Percentiles rank a stretch among this genome's conserved stretches.
These are phyloP conservation scores for Chondrus crispus DNA, from an alignment of 23 red algal genomes.

Conservation along the genomic window DNA sequence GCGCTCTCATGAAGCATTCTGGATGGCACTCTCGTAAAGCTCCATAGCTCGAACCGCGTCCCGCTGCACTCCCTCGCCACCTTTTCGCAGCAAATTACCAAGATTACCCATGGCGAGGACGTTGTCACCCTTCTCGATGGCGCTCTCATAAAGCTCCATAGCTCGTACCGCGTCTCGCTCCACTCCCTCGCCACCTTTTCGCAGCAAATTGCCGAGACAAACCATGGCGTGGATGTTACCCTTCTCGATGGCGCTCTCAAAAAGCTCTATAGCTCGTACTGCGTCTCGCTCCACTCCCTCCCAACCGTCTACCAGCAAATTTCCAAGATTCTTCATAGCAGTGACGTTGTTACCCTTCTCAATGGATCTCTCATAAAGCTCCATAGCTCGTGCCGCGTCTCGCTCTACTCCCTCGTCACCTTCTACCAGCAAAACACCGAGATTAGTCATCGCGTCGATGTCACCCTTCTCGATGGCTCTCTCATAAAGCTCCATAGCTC, in stretches of 20 bases:
- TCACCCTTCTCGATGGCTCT: too few relatives aligned
- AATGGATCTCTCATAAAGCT: not conserved
- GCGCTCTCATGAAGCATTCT: too few relatives aligned
- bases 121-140: slow-evolving; percentile 15
- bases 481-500: too few relatives aligned
- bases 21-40: slow-evolving; percentile 39
- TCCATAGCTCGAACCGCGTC: slow-evolving; percentile 24
- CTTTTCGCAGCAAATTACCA: not conserved
- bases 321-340: slow-evolving; percentile 37
- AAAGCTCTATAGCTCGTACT: slow-evolving; percentile 4
- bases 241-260: not conserved
- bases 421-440: not conserved
- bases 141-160: slow-evolving; percentile 33
- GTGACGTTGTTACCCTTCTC: not conserved
- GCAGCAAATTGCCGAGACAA: slow-evolving; percentile 14
- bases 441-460: slow-evolving; percentile 19
- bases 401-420: not conserved
- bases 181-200: slow-evolving; percentile 16
- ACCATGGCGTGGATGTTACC: not conserved
- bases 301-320: not conserved
- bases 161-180: slow-evolving; percentile 20
- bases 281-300: not conserved
- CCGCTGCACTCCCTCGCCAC: not conserved
- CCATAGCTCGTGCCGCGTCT: not conserved
- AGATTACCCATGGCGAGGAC: slow-evolving; percentile 19